Base-by-base conservation (phyloP, 2,329 filamentous ascomycete species). In the Diaporthe citrichinensis region DNA sequence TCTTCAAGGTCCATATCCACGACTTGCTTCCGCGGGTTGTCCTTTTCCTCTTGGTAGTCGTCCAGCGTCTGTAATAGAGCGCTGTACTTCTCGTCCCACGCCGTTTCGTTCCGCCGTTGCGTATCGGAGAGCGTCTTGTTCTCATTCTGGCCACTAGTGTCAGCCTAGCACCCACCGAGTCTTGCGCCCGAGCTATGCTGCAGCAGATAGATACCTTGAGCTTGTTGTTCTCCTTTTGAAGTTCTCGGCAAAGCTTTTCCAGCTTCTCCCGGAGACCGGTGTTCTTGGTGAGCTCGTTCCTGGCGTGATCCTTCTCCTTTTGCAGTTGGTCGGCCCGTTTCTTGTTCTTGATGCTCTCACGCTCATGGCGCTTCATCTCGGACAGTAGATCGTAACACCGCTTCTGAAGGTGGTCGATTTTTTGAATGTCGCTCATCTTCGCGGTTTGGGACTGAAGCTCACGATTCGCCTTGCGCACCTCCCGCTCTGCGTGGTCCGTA, bases 151-250 rank as follows among this genome's bases (percentile, higher is more conserved):
- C 67, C 67, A 36, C 34, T 36, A 31, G 20, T 51, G n/a, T 59
- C 57, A 71, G 72, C 39, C 31, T 61, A 58, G 46, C 28, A 46
- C 49, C 34, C 51, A 34, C 20, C 55, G 7, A 72, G n/a, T 20
- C 25, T 7, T 44, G 10, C 23, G 58, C 44, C n/a, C 14, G 41
- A 58, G 51, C 31, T 10, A n/a, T 36, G 4, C 28, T 41, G 67
- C 74, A 69, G 76, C 46, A 77, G 87, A 80, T 85, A 97, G 86
- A 79, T 85, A 97, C 95, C 93, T 98, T 98, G 78, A 99, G 92
- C 86, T 98, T 97, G 85, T 98, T 98, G 84, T 99, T 99, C 82
- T 99, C 97, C 80, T 96, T 94, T 76, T 97, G 97, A 73, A 99
- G 89, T 84, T 99, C 97, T 74, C 97, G 90, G 81, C 96, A 98